Base-by-base conservation (phyloP, 2,329 filamentous ascomycete species). In the Phaeosphaeriaceae sp. region DNA sequence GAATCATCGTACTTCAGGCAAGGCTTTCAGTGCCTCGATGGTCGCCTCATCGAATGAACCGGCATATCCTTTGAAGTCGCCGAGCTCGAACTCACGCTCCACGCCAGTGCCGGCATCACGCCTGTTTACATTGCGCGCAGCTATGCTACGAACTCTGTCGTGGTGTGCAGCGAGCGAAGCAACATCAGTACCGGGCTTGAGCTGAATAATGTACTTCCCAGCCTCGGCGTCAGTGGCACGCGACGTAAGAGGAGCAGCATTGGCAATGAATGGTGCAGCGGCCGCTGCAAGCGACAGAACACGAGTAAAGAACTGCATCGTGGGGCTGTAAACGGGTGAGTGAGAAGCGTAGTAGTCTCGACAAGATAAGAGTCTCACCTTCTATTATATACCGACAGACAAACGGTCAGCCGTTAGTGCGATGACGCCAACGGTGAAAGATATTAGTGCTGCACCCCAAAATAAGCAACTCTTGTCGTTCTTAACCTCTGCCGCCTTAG, bases 121-220 rank as follows among this genome's bases (percentile, higher is more conserved):
- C 4, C 60, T 53, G 17, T 50, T 55, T 17, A 68, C 51, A 34
- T 68, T 70, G 32, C 64, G 65, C 7, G 61, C 58, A 23, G 66
- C 63, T 28, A 70, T 70, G 37, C 63, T 61, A 28, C 61, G 64
- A 4, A 71, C 62, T 7, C 50, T 63, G 30, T 58, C 50, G 39
- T 63, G 60, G 36, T 70, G 67, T 6, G 60, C 52, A 7, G 55
- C 58, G 15, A 70, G 55, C 0, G 61, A 59, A 1, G 63, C 56
- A 36, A 64, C 42, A 38, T 68, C 59, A 3, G 58, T 58, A 9
- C 66, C 66, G 12, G 72, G 66, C 63, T 73, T 76, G 46, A 79
- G 42, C 55, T 72, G 74, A 48, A 78, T 66, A 46, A 78, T 76
- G 61, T 75, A 79, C 66, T 76, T 76, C 52, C 70, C 71, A 12